Base-by-base conservation (phyloP, 2,329 filamentous ascomycete species). In the Acephala macrosclerotiorum region DNA sequence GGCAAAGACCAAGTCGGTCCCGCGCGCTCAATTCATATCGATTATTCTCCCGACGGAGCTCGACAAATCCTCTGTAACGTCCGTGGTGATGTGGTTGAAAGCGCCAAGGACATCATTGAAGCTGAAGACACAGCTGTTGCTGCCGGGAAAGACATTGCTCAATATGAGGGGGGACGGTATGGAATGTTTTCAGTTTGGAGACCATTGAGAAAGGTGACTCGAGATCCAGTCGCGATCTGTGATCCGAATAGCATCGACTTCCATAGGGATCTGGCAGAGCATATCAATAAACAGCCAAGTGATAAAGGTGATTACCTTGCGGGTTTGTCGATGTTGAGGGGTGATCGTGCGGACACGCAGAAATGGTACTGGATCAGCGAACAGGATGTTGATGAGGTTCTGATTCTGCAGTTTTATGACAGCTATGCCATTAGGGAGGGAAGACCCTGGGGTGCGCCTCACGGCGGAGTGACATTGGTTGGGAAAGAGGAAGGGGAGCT, bases 361-460 rank as follows among this genome's bases (percentile, higher is more conserved):
- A 65, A 61, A 40, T 65, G 58, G 58, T 58, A 58, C 35, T 65
- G 40, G 35, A 61, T 61, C 38, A 58, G 49, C n/a, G 51, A 65
- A 3, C 58, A 61, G 25, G 29, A 61, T 25, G 42, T 58, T 38
- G 63, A 65, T 53, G 63, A 65, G 40, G 40, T 65, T 29, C 18
- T 61, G 8, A 38, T 65, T 3, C 51, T 65, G 14, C 58, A 61
- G 29, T 65, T 65, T 26, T 61, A 51, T 58, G 58, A 61, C 40
- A 65, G 58, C 36, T 55, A 55, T 49, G 57, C 61, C 20, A 40
- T 55, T 16, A 47, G 59, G 49, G 58, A 65, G 33, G 29, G 58
- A 5, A 57, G 58, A 33, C 40, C 58, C 26, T 57, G 58, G 63
- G 58, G 38, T 51, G 53, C 58, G 2, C 58, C 63, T 2, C 63